These are phyloP conservation scores for Alternaria burnsii DNA, from an alignment of 2,329 filamentous ascomycete genomes.

Conservation along the genomic window DNA sequence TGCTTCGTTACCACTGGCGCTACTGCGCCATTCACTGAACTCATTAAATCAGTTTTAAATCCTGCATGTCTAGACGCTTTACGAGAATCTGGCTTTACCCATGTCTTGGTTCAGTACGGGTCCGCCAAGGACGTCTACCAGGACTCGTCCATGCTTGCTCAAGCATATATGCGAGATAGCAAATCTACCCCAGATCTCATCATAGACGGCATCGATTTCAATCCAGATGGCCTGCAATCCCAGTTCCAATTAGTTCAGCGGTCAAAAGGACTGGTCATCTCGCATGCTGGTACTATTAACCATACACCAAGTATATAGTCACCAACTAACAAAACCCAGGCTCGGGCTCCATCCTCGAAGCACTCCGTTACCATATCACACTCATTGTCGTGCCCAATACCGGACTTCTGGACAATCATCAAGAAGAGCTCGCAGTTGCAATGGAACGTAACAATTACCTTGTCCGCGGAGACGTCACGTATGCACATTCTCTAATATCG, in stretches of 20 bases:
- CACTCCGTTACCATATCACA: conserved; percentile 74
- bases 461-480: conserved; percentile 74
- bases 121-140: conserved; percentile 66
- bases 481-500: conserved; percentile 36
- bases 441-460: conserved; percentile 79
- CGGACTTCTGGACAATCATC: conserved; percentile 85
- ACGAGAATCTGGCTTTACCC: conserved; percentile 67
- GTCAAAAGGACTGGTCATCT: conserved; percentile 78
- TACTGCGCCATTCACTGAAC: conserved; percentile 79
- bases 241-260: conserved; percentile 66
- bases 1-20: conserved; percentile 94
- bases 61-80: conserved; percentile 71
- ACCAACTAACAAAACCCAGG: conserved; percentile 62
- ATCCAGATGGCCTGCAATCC: conserved; percentile 63
- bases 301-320: not conserved
- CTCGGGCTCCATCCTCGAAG: conserved; percentile 88
- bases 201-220: conserved; percentile 73
- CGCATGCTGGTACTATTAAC: conserved; percentile 77
- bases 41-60: conserved; percentile 73
- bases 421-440: conserved; percentile 82
- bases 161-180: conserved; percentile 18
- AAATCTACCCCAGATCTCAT: conserved; percentile 25
- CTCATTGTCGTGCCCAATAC: conserved; percentile 92
- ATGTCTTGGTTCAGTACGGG: conserved; percentile 83
- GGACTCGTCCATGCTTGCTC: conserved; percentile 24